Conservation (phyloP, 768 basidiomycete genomes). For the Termitomyces sp. region DNA sequence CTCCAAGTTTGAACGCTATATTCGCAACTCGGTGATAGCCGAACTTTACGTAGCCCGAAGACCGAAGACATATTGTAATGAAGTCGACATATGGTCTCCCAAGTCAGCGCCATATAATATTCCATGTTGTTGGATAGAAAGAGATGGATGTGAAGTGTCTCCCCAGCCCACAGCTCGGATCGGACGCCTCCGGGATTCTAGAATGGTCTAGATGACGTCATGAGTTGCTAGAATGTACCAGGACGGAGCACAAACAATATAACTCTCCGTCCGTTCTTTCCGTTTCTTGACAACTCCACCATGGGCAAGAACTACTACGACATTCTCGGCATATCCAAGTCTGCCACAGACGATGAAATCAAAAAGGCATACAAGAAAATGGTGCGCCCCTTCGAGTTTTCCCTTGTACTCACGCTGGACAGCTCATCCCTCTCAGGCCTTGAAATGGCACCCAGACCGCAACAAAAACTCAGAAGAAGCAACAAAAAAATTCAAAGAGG, state of each 20-base stretch:
- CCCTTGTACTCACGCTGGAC: constrained; percentile 5
- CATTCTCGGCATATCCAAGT: constrained; percentile 67
- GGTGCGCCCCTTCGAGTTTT: constrained; percentile 39
- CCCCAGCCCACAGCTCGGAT: no score
- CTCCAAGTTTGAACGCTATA: no score
- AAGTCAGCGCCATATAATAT: no score
- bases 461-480: constrained; percentile 86
- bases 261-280: constrained; percentile 5
- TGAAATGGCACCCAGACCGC: constrained; percentile 96
- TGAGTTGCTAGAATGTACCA: constrained; percentile 12
- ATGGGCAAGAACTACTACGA: constrained; percentile 94
- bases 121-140: no score
- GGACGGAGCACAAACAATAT: background rate
- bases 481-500: constrained; percentile 90
- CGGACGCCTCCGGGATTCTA: constrained; percentile 14
- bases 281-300: background rate
- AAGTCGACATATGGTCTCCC: no score
- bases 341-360: constrained; percentile 80
- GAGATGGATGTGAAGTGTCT: no score
- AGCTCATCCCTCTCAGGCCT: constrained; percentile 42
- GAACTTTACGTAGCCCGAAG: no score
- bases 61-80: no score
- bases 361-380: constrained; percentile 97
- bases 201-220: constrained; percentile 17
- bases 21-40: no score